These are phyloP conservation scores for Pisolithus thermaeus DNA, from an alignment of 1,284 basidiomycete genomes.

Conservation along the genomic window DNA sequence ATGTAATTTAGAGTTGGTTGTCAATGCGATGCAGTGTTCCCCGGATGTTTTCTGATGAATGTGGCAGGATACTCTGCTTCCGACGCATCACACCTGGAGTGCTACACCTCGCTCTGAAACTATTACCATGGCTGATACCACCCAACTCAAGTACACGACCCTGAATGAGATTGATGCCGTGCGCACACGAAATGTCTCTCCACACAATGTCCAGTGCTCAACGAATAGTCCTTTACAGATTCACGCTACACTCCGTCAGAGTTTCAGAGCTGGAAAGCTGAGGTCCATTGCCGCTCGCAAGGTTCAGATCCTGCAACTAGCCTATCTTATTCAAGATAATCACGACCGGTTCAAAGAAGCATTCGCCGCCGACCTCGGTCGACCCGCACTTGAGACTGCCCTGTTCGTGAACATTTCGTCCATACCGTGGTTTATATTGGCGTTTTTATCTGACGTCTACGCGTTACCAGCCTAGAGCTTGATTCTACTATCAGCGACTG, in stretches of 20 bases:
- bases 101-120: not conserved
- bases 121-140: constrained; percentile 12
- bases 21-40: no score
- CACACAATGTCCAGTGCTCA: not conserved
- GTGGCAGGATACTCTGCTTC: no score
- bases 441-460: not conserved
- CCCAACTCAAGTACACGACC: constrained; percentile 27
- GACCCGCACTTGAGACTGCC: constrained; percentile 47
- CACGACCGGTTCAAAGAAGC: constrained; percentile 48
- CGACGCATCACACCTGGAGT: no score
- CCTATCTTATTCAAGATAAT: constrained; percentile 66
- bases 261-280: constrained; percentile 57
- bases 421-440: no score
- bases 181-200: not conserved
- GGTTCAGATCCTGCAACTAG: constrained; percentile 60
- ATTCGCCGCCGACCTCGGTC: constrained; percentile 50
- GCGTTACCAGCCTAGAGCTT: constrained; percentile 51
- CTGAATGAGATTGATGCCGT: constrained; percentile 39
- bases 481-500: constrained; percentile 52
- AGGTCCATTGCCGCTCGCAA: constrained; percentile 57
- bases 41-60: no score
- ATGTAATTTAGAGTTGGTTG: no score
- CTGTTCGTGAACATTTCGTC: constrained; percentile 39
- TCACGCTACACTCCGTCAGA: constrained; percentile 41
- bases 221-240: constrained; percentile 34